phyloP scores from a whole-genome alignment of 345 rosid genomes.

The Corchorus olitorius region DNA sequence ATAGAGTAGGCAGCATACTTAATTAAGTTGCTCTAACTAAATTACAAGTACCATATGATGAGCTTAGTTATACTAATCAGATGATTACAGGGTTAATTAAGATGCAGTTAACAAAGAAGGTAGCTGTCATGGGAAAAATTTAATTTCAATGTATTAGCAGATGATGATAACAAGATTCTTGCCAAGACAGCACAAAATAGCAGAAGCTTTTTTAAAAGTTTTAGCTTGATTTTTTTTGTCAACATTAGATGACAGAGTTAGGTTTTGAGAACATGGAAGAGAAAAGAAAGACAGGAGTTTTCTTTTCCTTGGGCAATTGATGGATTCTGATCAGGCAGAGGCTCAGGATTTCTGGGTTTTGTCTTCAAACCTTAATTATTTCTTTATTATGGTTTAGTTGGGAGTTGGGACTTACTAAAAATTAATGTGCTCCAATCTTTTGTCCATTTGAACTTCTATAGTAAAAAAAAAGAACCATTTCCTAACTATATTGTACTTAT shows the following conservation, averaged over 20 bases:
- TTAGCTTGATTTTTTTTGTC: background rate
- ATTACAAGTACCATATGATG: background rate
- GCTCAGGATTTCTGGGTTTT: constrained; percentile 8
- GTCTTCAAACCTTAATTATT: background rate
- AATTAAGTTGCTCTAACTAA: background rate
- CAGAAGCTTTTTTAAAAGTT: background rate
- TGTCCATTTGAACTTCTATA: constrained; percentile 1
- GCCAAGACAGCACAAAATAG: too few relatives aligned
- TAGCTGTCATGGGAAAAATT: too few relatives aligned
- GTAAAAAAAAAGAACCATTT: background rate
- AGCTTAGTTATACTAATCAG: too few relatives aligned
- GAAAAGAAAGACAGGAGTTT: background rate
- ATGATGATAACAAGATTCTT: too few relatives aligned
- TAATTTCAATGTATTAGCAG: too few relatives aligned
- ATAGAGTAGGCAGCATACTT: background rate
- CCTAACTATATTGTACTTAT: background rate
- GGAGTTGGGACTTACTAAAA: background rate
- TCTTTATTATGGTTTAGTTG: background rate
- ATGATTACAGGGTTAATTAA: too few relatives aligned
- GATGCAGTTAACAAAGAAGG: too few relatives aligned
- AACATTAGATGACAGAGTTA: constrained; percentile 6
- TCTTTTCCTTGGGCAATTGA: background rate
- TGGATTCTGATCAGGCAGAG: background rate
- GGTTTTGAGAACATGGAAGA: background rate
- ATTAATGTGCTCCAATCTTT: too few relatives aligned